phyloP scores from a whole-genome alignment of 129 eudicot genomes.

The sunflower (Helianthus annuus) region HanXRQr2.0-SUNRISE NC_035439.2:125875333-125875832 shows the following conservation, averaged over 20 bases:
- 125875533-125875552: not conserved
- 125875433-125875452: conserved; percentile 5
- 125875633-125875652: conserved; percentile 87
- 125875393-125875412: conserved; percentile 80
- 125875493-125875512: not conserved
- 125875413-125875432: conserved; percentile 5
- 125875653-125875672: conserved; percentile 93
- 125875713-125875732: conserved; percentile 6
- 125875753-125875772: conserved; percentile 4
- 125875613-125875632: conserved; percentile 90
- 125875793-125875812: conserved; percentile 83
- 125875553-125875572: conserved; percentile 92
- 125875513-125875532: not conserved
- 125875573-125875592: conserved; percentile 86
- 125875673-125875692: conserved; percentile 79
- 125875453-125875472: conserved; percentile 11
- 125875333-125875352: conserved; percentile 86
- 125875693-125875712: conserved; percentile 1
- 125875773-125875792: conserved; percentile 13
- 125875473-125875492: not conserved
- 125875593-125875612: conserved; percentile 98
- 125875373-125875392: conserved; percentile 93
- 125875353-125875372: conserved; percentile 99
- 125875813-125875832: conserved; percentile 92
- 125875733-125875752: conserved; percentile 5